Conservation (phyloP, 768 basidiomycete genomes). For the Mycena galopus region DNA sequence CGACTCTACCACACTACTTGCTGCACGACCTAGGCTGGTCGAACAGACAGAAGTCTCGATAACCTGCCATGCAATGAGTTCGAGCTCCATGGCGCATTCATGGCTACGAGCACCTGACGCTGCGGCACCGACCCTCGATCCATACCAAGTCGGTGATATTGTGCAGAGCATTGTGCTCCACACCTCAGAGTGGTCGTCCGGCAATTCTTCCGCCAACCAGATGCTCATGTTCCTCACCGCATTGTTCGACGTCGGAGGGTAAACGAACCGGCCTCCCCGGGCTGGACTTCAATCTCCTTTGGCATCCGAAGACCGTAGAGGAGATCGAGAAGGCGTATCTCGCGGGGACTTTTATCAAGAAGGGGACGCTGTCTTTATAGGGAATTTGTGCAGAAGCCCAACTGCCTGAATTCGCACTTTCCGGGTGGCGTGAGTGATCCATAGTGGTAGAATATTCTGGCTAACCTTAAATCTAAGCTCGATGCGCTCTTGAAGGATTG, state of each 20-base stretch:
- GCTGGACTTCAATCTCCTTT: not conserved
- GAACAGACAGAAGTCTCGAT: not conserved
- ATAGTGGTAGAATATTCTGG: not conserved
- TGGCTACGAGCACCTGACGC: not conserved
- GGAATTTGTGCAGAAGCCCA: not conserved
- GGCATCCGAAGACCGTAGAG: not conserved
- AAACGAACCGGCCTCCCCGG: not conserved
- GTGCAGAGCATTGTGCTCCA: not conserved
- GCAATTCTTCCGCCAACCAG: not conserved
- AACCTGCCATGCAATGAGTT: not conserved
- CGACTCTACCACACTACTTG: not conserved
- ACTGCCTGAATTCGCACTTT: not conserved
- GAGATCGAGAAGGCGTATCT: not conserved
- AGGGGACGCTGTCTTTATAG: not conserved
- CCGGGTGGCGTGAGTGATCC: not conserved
- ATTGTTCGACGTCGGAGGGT: not conserved
- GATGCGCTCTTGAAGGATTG: not conserved
- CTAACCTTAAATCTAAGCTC: not conserved
- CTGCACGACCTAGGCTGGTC: not conserved
- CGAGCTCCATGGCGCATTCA: not conserved
- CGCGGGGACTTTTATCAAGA: not conserved
- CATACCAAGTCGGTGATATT: not conserved
- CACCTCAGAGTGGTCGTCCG: not conserved
- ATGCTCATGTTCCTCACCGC: not conserved
- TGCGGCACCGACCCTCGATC: not conserved